phyloP scores from a whole-genome alignment of 192 early-diverging fungal species.

The Blastocladiella britannica region DNA sequence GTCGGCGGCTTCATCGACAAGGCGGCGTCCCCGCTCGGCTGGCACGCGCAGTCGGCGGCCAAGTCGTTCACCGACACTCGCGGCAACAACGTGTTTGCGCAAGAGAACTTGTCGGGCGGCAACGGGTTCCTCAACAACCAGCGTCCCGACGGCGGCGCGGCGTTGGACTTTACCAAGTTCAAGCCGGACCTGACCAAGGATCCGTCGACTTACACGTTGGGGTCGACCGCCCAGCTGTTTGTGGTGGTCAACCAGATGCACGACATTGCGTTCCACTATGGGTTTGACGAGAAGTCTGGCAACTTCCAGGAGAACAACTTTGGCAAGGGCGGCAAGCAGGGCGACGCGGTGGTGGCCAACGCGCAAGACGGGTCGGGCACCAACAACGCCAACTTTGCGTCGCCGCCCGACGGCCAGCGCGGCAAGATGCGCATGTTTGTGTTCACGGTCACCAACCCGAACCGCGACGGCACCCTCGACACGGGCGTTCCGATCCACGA shows the following conservation, averaged over 20 bases:
- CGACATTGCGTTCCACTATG: slow-evolving; percentile 24
- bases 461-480: slow-evolving; percentile 72
- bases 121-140: no score
- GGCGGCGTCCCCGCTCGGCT: neutral
- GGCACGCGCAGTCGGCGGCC: neutral
- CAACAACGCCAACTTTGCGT: slow-evolving; percentile 90
- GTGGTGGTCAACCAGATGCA: slow-evolving; percentile 35
- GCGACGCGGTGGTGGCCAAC: slow-evolving; percentile 6
- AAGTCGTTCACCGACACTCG: neutral
- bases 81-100: slow-evolving; percentile 6
- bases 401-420: slow-evolving; percentile 77
- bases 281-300: slow-evolving; percentile 25
- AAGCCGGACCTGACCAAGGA: slow-evolving; percentile 17
- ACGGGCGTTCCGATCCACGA: slow-evolving; percentile 85
- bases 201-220: slow-evolving; percentile 20
- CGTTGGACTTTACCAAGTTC: slow-evolving; percentile 17
- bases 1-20: neutral
- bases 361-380: slow-evolving; percentile 1
- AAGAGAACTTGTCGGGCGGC: no score
- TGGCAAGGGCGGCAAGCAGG: slow-evolving; percentile 9
- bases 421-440: slow-evolving; percentile 86
- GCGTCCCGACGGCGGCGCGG: slow-evolving; percentile 9
- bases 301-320: slow-evolving; percentile 38
- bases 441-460: slow-evolving; percentile 52
- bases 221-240: slow-evolving; percentile 28